phyloP scores from a whole-genome alignment of 2,329 filamentous ascomycete species.

The Cladosporium sp. region DNA sequence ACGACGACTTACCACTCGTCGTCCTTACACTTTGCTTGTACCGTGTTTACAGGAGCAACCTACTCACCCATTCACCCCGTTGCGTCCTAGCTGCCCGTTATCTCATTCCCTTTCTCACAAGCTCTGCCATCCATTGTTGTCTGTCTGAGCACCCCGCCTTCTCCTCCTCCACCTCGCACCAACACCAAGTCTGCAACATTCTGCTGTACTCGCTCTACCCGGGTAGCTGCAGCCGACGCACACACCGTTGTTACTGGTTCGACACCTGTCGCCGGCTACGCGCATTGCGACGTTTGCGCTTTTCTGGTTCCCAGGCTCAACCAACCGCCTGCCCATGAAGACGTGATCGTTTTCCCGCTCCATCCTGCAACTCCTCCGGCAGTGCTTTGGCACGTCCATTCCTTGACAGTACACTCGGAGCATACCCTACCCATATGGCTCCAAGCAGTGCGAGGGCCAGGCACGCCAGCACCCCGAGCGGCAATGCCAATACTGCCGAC shows the following conservation, averaged over 20 bases:
- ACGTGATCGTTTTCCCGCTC: conserved; percentile 1
- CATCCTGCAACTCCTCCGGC: conserved; percentile 1
- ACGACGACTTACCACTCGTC: neutral
- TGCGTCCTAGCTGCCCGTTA: neutral
- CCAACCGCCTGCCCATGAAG: conserved; percentile 8
- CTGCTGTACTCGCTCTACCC: neutral
- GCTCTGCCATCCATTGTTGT: neutral
- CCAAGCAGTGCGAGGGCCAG: conserved; percentile 1
- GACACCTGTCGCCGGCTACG: conserved; percentile 7
- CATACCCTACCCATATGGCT: conserved; percentile 4
- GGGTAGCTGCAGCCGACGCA: conserved; percentile 1
- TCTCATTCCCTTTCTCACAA: neutral
- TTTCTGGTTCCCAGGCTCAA: neutral
- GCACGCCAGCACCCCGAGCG: conserved; percentile 6
- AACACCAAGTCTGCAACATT: neutral
- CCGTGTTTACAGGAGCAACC: neutral
- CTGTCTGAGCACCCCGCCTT: neutral
- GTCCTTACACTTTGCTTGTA: conserved; percentile 1
- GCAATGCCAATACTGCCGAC: conserved; percentile 21
- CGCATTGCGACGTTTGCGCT: conserved; percentile 5
- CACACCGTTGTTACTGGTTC: neutral
- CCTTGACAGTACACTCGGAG: conserved; percentile 4
- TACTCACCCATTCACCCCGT: neutral
- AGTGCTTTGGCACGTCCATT: conserved; percentile 10
- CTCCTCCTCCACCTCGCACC: neutral